Percentiles rank a stretch among this genome's conserved stretches.
Evolutionary conservation across 2,329 filamentous ascomycete species (phyloP).

Genomic region (Diaporthe citriasiana): DNA sequence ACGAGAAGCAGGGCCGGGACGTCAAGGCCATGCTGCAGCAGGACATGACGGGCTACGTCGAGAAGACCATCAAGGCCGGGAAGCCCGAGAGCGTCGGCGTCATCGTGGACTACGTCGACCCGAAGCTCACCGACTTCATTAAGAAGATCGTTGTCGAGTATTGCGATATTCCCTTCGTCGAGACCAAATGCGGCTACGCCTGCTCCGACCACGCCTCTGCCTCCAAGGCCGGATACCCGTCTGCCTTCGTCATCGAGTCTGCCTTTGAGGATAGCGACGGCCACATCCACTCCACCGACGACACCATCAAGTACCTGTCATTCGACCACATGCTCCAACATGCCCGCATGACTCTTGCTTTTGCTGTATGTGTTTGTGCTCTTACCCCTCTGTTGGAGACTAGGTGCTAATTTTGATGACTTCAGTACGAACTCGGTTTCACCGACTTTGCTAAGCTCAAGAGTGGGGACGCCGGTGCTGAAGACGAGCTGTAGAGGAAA

Average conservation of each 20-base stretch:
- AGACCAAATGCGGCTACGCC: slow-evolving; percentile 91
- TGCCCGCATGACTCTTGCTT: slow-evolving; percentile 84
- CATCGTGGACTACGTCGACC: slow-evolving; percentile 57
- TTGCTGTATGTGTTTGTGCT: slow-evolving; percentile 61
- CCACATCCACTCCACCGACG: slow-evolving; percentile 79
- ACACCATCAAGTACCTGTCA: slow-evolving; percentile 78
- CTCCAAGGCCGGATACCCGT: slow-evolving; percentile 80
- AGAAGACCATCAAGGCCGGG: slow-evolving; percentile 45
- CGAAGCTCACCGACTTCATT: slow-evolving; percentile 54
- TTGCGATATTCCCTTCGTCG: slow-evolving; percentile 72
- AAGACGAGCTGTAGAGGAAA: slow-evolving; percentile 37
- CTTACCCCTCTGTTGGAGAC: neutral
- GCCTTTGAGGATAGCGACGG: slow-evolving; percentile 76
- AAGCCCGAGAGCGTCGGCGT: slow-evolving; percentile 53
- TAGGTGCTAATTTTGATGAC: neutral
- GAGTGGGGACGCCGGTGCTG: slow-evolving; percentile 10
- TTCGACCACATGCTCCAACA: slow-evolving; percentile 96
- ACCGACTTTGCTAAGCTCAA: slow-evolving; percentile 42
- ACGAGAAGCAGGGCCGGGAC: slow-evolving; percentile 50
- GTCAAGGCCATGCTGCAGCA: slow-evolving; percentile 61
- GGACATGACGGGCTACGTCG: slow-evolving; percentile 59
- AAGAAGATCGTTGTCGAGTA: slow-evolving; percentile 53
- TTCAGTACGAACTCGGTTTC: slow-evolving; percentile 42
- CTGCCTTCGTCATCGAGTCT: slow-evolving; percentile 82
- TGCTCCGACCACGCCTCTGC: slow-evolving; percentile 83